Evolutionary conservation across 108 stramenopile species (phyloP).

Genomic region (Fragilaria crotonensis): DNA sequence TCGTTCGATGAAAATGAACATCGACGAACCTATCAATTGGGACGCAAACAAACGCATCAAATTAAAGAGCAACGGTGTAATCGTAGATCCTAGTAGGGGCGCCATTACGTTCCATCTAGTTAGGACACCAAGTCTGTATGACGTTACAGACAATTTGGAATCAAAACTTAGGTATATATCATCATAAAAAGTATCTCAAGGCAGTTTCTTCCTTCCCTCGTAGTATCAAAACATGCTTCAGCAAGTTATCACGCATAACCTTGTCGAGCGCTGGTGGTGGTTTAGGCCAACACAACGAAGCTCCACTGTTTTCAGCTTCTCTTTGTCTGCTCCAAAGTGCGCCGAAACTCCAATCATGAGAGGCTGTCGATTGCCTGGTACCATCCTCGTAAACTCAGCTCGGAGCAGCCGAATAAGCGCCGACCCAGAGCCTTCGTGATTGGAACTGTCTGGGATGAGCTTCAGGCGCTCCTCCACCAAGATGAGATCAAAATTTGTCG

Average conservation of each 20-base stretch:
- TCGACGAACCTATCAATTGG: too few relatives aligned
- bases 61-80: too few relatives aligned
- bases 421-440: not conserved
- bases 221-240: constrained; percentile 35
- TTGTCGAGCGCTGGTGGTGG: constrained; percentile 59
- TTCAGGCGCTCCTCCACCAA: constrained; percentile 57
- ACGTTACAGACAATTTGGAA: too few relatives aligned
- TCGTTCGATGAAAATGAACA: too few relatives aligned
- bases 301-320: constrained; percentile 34
- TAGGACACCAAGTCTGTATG: too few relatives aligned
- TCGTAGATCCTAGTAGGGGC: too few relatives aligned
- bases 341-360: constrained; percentile 58
- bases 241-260: constrained; percentile 30
- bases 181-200: not conserved
- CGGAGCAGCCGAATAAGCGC: constrained; percentile 2
- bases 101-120: too few relatives aligned
- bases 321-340: constrained; percentile 30
- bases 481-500: constrained; percentile 49
- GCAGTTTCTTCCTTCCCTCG: constrained; percentile 13
- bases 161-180: not conserved
- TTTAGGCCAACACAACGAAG: constrained; percentile 51
- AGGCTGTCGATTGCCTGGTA: constrained; percentile 8
- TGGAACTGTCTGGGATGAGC: not conserved
- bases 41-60: too few relatives aligned
- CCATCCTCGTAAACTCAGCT: not conserved